Conservation (phyloP, 257 asterid genomes). For the Scutellaria barbata region DNA sequence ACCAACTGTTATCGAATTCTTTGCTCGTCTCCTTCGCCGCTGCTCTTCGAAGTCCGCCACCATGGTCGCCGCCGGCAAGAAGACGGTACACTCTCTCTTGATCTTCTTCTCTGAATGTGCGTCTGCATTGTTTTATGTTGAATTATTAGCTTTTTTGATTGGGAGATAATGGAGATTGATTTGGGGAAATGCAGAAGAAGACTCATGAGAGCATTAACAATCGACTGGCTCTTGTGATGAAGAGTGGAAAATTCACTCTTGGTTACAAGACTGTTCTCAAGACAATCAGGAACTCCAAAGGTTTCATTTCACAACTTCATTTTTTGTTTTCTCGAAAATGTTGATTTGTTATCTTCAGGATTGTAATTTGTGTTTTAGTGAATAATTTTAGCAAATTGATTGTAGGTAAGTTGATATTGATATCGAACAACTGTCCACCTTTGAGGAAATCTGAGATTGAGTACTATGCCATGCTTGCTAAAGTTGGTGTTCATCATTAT, state of each 20-base stretch:
- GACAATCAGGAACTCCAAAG: slow-evolving; percentile 75
- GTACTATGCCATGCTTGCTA: slow-evolving; percentile 88
- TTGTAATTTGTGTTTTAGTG: not conserved
- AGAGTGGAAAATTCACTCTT: slow-evolving; percentile 84
- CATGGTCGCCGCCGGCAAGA: slow-evolving; percentile 60
- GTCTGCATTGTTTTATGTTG: not conserved
- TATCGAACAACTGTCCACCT: slow-evolving; percentile 83
- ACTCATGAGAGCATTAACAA: slow-evolving; percentile 81
- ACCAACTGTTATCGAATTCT: not conserved
- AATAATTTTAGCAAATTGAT: not conserved
- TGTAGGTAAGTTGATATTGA: slow-evolving; percentile 76
- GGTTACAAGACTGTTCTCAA: slow-evolving; percentile 91
- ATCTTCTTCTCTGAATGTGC: no score
- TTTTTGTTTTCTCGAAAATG: not conserved
- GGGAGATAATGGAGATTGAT: not conserved
- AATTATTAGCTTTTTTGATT: not conserved
- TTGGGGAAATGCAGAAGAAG: slow-evolving; percentile 65
- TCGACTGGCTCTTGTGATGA: slow-evolving; percentile 79
- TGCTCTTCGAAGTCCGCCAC: slow-evolving; percentile 15
- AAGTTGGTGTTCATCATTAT: slow-evolving; percentile 83
- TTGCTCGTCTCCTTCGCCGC: slow-evolving; percentile 28
- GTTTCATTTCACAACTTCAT: slow-evolving; percentile 29
- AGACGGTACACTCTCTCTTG: slow-evolving; percentile 41
- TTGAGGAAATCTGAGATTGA: slow-evolving; percentile 89
- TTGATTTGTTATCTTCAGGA: not conserved